Base-by-base conservation (phyloP, 768 basidiomycete species). In the Exsudoporus frostii region DNA sequence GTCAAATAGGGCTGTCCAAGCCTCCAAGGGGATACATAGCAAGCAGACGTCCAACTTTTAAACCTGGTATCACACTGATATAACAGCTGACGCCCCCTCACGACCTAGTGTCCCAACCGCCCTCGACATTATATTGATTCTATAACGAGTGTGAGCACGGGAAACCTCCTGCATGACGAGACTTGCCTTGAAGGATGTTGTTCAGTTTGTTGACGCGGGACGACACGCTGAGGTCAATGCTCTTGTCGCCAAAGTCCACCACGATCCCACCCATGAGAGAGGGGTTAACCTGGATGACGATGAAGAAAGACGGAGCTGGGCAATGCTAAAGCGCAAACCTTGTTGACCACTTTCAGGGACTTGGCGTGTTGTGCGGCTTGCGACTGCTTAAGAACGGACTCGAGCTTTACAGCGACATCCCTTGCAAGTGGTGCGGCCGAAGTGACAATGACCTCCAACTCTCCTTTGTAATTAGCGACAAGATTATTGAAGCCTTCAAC, bases 171-270 rank as follows among this genome's bases (percentile, higher is more conserved):
- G 15, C 42, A 45, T 6, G 29, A 36, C 27, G 8, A 48, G 29
- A 76, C 90, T 59, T 72, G 92, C 93, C 84, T 69, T 88, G 82
- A 46, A 98, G 77, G 65, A 88, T 80, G 60, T 82, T 83, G 81
- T 98, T 98, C 68, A 98, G 83, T 74, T 94, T 96, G 70, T 86
- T 96, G 65, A 98, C 92, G 50, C 92, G 90, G 32, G 92, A 92
- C 45, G 85, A 86, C 51, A 96, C 94, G 62, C 92, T 95, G 54
- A 98, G 81, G 75, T 99, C 97, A 64, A 99, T 89, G 48, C 92
- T 93, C 79, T 96, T 96, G 79, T 98, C 97, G 58, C 94, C 96
- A 67, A 99, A 93, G 75, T 99, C 97, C 45, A 99, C 87, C 55
- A 98, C 80, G 54, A 98, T 71, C 46, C 97, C 97, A 53, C 96